A percentile compares a stretch with the other conserved stretches of the same genome.
These are phyloP conservation scores for Pythium utonaiense DNA, from an alignment of 352 stramenopile genomes.

Conservation along the genomic window DNA sequence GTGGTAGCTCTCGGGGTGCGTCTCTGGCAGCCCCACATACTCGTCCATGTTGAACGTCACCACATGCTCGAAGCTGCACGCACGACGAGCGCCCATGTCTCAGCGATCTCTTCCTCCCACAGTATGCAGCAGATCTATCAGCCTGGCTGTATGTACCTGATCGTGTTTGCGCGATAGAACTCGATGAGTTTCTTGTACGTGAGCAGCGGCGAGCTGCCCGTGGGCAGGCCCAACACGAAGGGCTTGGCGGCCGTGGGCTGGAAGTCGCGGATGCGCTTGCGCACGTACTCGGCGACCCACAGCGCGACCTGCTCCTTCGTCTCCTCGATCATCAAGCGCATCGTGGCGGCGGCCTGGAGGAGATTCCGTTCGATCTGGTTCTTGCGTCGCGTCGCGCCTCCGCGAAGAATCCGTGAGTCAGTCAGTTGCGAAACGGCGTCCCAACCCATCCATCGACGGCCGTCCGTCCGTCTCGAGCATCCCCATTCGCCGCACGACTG, in stretches of 20 bases:
- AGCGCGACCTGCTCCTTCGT: constrained; percentile 52
- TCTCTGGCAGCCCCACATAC: constrained; percentile 74
- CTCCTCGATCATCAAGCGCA: constrained; percentile 87
- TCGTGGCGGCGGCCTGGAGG: constrained; percentile 18
- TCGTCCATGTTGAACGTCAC: constrained; percentile 93
- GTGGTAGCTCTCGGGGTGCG: constrained; percentile 87
- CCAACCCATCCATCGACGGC: not conserved
- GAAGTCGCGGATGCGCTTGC: constrained; percentile 79
- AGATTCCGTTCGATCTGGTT: too few species aligned
- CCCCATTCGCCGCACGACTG: too few species aligned
- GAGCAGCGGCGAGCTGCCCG: constrained; percentile 79
- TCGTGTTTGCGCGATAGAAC: constrained; percentile 37
- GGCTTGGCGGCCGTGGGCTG: constrained; percentile 57
- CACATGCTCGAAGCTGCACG: constrained; percentile 73
- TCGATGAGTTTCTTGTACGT: constrained; percentile 83
- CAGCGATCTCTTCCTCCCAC: not conserved
- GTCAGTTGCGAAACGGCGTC: constrained; percentile 1
- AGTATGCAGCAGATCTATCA: not conserved
- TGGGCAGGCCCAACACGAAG: constrained; percentile 87
- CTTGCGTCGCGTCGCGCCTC: not conserved
- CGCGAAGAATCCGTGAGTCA: not conserved
- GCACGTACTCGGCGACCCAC: constrained; percentile 83
- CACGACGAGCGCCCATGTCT: not conserved
- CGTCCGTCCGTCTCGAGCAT: not conserved
- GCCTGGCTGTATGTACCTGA: too few species aligned